Evolutionary conservation across 192 early-diverging fungal genomes (phyloP), one percentile per base, ranked within the genome.

Genomic region (Helicostylum pulchrum): DNA sequence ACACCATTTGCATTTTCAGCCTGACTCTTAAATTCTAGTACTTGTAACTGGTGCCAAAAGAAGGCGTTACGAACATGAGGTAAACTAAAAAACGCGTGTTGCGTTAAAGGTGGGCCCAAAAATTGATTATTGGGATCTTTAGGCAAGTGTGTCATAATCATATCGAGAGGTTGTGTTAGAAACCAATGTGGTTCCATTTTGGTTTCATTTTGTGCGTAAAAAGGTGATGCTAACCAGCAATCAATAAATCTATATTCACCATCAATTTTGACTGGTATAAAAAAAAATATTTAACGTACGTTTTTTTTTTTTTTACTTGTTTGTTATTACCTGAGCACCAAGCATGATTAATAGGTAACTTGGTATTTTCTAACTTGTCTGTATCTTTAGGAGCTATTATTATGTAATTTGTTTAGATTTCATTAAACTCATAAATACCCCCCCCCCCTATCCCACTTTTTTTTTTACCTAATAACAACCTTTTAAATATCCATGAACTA

Each of bases 181-280:
- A 72, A 72, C 71, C 71, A 72, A 20, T 67, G 65, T 7, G 34
- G 7, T 53, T 72, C 65, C 5, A 50, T 48, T 11, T 32, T 44
- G 31, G 45, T 52, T 2, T 72, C 52, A 43, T 47, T 76, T 17
- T 68, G 65, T 4, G 78, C 76, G 20, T 83, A 76, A 21, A 59
- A 70, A 2, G 76, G 78, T 19, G 78, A 83, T 1, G 76, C 81
- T 4, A 83, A 65, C 64, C 76, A 83, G 20, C 81, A 83, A 50
- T 83, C 81, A n/a, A 83, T 64, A 50, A 83, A 80, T 3, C 81
- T 71, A 61, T 83, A 83, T 39, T 74, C 75, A 2, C 81, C 78
- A 9, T 79, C 78, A 15, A 83, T 66, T 51, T 77, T 73, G 10
- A 83, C 73, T 19, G 68, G 11, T 47, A 34, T 10, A 14, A 36